Evolutionary conservation across 169 alveolate species (phyloP), one percentile per base, ranked within the genome.

Genomic region (Plasmodium inui): DNA sequence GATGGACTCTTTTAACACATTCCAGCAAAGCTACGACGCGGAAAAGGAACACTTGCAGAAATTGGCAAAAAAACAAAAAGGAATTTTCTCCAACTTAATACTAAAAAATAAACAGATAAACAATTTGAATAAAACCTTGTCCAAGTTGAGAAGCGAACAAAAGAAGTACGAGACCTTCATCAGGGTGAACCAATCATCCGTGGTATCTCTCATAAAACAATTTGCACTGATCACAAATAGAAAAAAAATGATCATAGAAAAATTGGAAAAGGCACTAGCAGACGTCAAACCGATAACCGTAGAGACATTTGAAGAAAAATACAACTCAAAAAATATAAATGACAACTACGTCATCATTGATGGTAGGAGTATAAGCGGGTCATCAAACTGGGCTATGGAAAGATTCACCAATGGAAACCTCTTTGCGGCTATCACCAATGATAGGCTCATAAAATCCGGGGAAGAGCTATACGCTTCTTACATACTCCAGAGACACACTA

Each of bases 331-430:
- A 80, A 89, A 89, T 44, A 53, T 89, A 39, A 89, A 89, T 73
- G 90, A 89, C 83, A 89, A 89, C 83, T 89, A 89, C 22, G 50
- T 79, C 32, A 61, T 89, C 7, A 89, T 57, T 28, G 94, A 89
- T 67, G 72, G 83, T 79, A 89, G 73, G 53, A 80, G n/a, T 57
- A 44, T 79, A 17, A 89, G 70, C 30, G 73, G 82, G 30, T 7
- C 94, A 79, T 89, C 94, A 4, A 89, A 89, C 32, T 89, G 94
- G 94, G 71, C 57, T 17, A 72, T 89, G 28, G 94, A 89, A 89
- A 89, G 70, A 80, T 80, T 44, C 79, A 89, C 84, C 53, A 70
- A 80, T 19, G 94, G 94, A 22, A 89, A 89, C 41, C 73, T 61
- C 10, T 78, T 89, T 71, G 71, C 94, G 71, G 67, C 94, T 67